These are phyloP conservation scores for Wickerhamomyces tratensis DNA, from an alignment of 805 yeast genomes.

Conservation along the genomic window DNA sequence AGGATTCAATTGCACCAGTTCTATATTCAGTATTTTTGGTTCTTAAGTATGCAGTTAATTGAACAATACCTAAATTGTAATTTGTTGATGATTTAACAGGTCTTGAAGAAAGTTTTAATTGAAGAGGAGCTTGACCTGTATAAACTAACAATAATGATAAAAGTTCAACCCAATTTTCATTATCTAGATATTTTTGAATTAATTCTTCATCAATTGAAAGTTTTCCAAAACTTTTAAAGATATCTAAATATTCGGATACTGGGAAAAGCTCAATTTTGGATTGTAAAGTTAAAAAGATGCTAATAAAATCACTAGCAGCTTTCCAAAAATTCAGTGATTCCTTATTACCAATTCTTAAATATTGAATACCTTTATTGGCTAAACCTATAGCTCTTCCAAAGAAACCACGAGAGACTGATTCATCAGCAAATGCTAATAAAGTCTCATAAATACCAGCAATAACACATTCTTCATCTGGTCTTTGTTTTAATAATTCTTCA, in stretches of 20 bases:
- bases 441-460: constrained; percentile 48
- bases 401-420: constrained; percentile 48
- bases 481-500: constrained; percentile 26
- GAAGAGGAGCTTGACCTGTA: constrained; percentile 37
- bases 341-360: constrained; percentile 27
- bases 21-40: constrained; percentile 24
- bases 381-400: constrained; percentile 52
- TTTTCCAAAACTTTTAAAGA: constrained; percentile 10
- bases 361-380: constrained; percentile 36
- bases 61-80: constrained; percentile 67
- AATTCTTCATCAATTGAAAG: constrained; percentile 22
- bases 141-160: constrained; percentile 32
- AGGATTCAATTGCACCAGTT: constrained; percentile 41
- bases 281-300: constrained; percentile 44
- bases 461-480: constrained; percentile 41
- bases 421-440: constrained; percentile 41
- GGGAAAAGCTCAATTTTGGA: constrained; percentile 45
- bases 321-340: constrained; percentile 58
- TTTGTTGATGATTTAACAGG: constrained; percentile 43
- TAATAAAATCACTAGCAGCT: constrained; percentile 45
- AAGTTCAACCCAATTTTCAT: constrained; percentile 22
- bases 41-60: constrained; percentile 34
- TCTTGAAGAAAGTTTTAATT: constrained; percentile 29
- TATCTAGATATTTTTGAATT: constrained; percentile 11
- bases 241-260: constrained; percentile 20